Conservation (phyloP, 192 early-diverging fungal species). For the Linnemannia exigua region DNA sequence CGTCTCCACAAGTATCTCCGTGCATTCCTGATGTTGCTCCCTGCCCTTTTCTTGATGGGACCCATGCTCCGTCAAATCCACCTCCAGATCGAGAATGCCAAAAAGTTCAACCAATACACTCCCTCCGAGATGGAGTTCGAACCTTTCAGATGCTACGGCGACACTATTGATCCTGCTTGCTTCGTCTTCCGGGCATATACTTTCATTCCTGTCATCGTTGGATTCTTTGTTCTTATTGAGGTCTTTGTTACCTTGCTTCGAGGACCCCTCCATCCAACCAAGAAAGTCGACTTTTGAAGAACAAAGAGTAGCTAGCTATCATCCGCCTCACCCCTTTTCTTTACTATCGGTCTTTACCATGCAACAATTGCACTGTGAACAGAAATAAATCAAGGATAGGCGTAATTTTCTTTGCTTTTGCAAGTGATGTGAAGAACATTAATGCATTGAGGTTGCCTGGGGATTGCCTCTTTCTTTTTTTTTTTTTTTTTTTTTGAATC, state of each 20-base stretch:
- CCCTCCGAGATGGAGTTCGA: not conserved
- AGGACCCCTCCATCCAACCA: not conserved
- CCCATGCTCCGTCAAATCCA: not conserved
- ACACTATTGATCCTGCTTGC: not conserved
- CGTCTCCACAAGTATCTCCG: not conserved
- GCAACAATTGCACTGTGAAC: too few relatives aligned
- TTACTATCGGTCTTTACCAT: not conserved
- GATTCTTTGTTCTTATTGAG: not conserved
- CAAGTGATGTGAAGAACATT: too few relatives aligned
- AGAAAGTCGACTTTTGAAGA: not conserved
- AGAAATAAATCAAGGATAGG: too few relatives aligned
- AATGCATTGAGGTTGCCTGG: too few relatives aligned
- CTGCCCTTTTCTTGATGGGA: not conserved
- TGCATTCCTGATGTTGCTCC: not conserved
- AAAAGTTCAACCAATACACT: not conserved
- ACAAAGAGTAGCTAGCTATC: not conserved
- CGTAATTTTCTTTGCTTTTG: too few relatives aligned
- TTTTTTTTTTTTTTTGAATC: too few relatives aligned
- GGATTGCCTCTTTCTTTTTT: too few relatives aligned
- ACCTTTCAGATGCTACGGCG: not conserved
- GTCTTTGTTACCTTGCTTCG: not conserved
- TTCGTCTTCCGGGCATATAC: not conserved
- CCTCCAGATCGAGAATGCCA: not conserved
- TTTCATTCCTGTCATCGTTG: not conserved
- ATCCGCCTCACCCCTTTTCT: not conserved